Evolutionary conservation across 768 basidiomycete genomes (phyloP), one percentile per base, ranked within the genome.

Genomic region (Boletus sp.): DNA sequence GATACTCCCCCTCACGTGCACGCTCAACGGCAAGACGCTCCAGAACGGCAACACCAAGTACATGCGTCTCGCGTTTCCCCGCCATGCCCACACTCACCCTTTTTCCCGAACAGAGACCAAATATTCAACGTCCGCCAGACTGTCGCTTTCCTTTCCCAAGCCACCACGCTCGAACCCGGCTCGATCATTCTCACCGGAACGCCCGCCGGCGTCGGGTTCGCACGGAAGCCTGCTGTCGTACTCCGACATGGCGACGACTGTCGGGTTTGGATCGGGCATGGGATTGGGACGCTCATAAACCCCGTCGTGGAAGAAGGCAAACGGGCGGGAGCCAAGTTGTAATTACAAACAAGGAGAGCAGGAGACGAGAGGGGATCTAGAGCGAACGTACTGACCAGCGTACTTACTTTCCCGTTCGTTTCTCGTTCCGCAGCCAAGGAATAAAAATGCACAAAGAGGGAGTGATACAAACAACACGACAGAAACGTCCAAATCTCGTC

Each of bases 101-200:
- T 36, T n/a, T 28, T 3, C 7, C 42, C 1, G 32, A 46, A 7
- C 65, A 94, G 92, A 49, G 82, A 89, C 59, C 88, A 92, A 66
- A 88, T 95, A 54, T 95, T 94, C 77, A 83, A 73, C 60, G 83
- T 93, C 35, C 83, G 84, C 45, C 81, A 87, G 67, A 90, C 90
- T 1, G 77, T 94, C 44, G 77, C 91, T 0, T 90, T 85, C 77
- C 83, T 94, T 45, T 92, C 90, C 0, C 89, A 92, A 66, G 90
- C 84, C 4, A 93, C 91, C 7, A 93, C 92, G 0, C 83, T 94
- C 18, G 83, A 83, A 62, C 86, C 89, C 0, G 92, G 92, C 0
- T 84, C 89, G 1, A 77, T 93, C 64, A 93, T 94, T 64, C 79
- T 93, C 62, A 94, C 92, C 1, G 87, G 88, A 6, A 90, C 89